Percentiles rank a stretch among this genome's conserved stretches.
Evolutionary conservation across 805 yeast species (phyloP).

Genomic region (Torulaspora franciscae): DNA sequence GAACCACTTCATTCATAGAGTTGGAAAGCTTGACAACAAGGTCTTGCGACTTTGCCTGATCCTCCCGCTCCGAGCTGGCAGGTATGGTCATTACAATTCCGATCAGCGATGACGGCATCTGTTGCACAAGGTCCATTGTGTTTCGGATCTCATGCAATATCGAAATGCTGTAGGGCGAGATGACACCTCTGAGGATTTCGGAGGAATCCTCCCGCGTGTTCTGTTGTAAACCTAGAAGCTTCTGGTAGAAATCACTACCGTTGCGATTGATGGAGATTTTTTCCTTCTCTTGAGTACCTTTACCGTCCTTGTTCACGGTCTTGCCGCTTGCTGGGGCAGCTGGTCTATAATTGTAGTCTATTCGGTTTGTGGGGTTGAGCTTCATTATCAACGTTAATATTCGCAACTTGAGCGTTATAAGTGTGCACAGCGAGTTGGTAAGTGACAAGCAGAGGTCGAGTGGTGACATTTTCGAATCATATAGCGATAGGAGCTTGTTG

Average conservation of each 20-base stretch:
- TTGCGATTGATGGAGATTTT: slow-evolving; percentile 1
- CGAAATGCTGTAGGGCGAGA: slow-evolving; percentile 31
- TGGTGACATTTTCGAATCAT: slow-evolving; percentile 5
- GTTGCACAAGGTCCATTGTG: slow-evolving; percentile 27
- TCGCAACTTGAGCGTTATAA: slow-evolving; percentile 25
- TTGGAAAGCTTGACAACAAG: slow-evolving; percentile 32
- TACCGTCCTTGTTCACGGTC: not conserved
- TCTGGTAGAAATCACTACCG: slow-evolving; percentile 28
- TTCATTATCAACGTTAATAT: slow-evolving; percentile 26
- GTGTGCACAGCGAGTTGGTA: slow-evolving; percentile 19
- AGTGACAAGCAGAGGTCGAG: slow-evolving; percentile 14
- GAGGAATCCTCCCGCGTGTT: slow-evolving; percentile 13
- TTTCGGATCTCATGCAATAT: slow-evolving; percentile 29
- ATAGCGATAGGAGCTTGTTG: slow-evolving; percentile 17
- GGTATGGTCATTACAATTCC: slow-evolving; percentile 27
- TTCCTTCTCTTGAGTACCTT: not conserved
- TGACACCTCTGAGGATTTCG: slow-evolving; percentile 22
- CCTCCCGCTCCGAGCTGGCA: slow-evolving; percentile 12
- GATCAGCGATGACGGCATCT: slow-evolving; percentile 31
- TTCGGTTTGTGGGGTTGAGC: slow-evolving; percentile 31
- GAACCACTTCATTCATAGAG: slow-evolving; percentile 34
- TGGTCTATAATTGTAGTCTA: slow-evolving; percentile 27
- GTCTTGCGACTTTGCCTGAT: slow-evolving; percentile 21
- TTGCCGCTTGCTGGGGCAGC: not conserved
- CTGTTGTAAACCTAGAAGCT: slow-evolving; percentile 27